Conservation (phyloP, 129 eudicot genomes). For the Escallonia rubra region DNA sequence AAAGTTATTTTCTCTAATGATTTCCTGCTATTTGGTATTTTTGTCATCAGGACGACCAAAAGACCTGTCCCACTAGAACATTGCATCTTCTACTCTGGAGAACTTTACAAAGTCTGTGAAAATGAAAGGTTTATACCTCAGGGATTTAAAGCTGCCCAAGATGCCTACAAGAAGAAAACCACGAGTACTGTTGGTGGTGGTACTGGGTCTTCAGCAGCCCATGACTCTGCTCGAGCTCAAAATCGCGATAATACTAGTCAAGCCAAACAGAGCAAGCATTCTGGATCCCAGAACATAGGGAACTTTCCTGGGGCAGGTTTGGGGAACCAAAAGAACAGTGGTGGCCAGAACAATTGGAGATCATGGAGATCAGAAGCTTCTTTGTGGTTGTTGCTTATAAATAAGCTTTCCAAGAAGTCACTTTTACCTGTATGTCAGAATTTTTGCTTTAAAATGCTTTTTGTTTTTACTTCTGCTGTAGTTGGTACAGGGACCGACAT, state of each 20-base stretch:
- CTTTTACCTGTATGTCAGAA: slow-evolving; percentile 79
- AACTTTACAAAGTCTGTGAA: slow-evolving; percentile 88
- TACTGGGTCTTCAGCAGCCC: slow-evolving; percentile 45
- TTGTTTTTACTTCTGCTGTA: too few species aligned
- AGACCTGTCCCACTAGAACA: slow-evolving; percentile 99
- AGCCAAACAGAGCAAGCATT: slow-evolving; percentile 73
- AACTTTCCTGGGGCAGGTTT: slow-evolving; percentile 44
- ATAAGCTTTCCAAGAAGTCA: slow-evolving; percentile 72
- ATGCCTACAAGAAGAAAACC: slow-evolving; percentile 62
- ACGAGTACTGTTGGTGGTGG: slow-evolving; percentile 35
- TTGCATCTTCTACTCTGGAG: slow-evolving; percentile 85
- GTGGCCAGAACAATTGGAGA: slow-evolving; percentile 51
- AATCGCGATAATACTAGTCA: slow-evolving; percentile 48
- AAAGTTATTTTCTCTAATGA: not conserved
- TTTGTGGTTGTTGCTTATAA: slow-evolving; percentile 72
- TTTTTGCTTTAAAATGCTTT: not conserved
- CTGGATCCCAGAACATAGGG: slow-evolving; percentile 49
- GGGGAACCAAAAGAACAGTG: slow-evolving; percentile 33
- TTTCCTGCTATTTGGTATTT: not conserved
- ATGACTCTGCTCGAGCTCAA: slow-evolving; percentile 42
- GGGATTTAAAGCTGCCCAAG: slow-evolving; percentile 87
- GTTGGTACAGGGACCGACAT: too few species aligned
- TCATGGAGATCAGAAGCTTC: slow-evolving; percentile 81
- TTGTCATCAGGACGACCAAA: slow-evolving; percentile 75
- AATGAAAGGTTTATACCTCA: slow-evolving; percentile 64